Evolutionary conservation across 176 grass and related monocot species (phyloP).

Genomic region (Rhynchospora pubera): DNA sequence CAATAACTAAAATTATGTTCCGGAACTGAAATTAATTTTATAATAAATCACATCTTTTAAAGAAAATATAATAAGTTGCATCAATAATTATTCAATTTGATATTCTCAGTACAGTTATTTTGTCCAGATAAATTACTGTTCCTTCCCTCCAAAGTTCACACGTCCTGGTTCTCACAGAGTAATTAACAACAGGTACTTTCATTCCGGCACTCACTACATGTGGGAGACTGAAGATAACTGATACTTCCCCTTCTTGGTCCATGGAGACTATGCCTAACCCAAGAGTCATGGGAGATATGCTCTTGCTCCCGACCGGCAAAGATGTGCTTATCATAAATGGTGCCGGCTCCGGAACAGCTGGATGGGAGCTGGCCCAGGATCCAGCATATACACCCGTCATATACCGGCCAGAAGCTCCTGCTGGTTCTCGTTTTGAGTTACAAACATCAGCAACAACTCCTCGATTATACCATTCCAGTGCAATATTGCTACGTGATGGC

Average conservation of each 20-base stretch:
- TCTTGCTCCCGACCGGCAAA: slow-evolving; percentile 58
- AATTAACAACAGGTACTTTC: slow-evolving; percentile 19
- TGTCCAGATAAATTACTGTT: background rate
- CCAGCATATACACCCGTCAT: slow-evolving; percentile 38
- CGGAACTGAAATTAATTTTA: background rate
- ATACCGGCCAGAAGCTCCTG: slow-evolving; percentile 28
- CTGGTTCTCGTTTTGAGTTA: slow-evolving; percentile 38
- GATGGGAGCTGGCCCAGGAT: slow-evolving; percentile 46
- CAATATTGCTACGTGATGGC: slow-evolving; percentile 53
- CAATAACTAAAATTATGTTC: background rate
- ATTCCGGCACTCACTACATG: slow-evolving; percentile 37
- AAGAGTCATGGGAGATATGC: slow-evolving; percentile 84
- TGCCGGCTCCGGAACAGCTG: slow-evolving; percentile 49
- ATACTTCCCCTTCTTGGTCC: slow-evolving; percentile 42
- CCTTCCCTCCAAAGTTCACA: background rate
- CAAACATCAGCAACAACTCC: slow-evolving; percentile 36
- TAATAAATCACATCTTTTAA: background rate
- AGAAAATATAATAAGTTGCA: background rate
- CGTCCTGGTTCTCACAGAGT: background rate
- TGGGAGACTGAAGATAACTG: slow-evolving; percentile 76
- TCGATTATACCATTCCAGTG: slow-evolving; percentile 63
- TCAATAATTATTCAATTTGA: background rate
- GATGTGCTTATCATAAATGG: slow-evolving; percentile 68
- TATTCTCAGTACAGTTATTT: background rate
- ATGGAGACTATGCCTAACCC: slow-evolving; percentile 71